Evolutionary conservation across 1,284 basidiomycete genomes (phyloP).

Genomic region (Pulchroboletus neoregius): DNA sequence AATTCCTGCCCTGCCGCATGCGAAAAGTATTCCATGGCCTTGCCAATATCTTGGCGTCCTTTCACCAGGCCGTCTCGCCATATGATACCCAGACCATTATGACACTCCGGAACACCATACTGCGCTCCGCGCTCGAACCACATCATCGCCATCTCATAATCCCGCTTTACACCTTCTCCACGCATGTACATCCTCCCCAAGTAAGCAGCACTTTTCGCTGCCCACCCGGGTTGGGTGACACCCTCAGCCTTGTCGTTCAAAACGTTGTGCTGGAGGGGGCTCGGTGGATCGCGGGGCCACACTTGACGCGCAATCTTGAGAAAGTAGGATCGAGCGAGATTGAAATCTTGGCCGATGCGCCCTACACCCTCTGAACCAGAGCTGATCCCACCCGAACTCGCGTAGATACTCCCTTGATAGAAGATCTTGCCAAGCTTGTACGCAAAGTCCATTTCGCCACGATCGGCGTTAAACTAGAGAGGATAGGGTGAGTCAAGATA

Average conservation of each 20-base stretch:
- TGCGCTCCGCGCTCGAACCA: constrained; percentile 88
- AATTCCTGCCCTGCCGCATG: constrained; percentile 83
- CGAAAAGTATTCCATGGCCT: constrained; percentile 67
- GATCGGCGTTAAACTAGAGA: constrained; percentile 83
- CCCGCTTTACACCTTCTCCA: constrained; percentile 86
- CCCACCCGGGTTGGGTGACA: constrained; percentile 58
- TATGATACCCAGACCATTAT: constrained; percentile 90
- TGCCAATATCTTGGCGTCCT: constrained; percentile 63
- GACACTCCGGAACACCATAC: constrained; percentile 80
- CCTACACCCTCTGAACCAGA: constrained; percentile 88
- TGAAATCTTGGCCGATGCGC: constrained; percentile 71
- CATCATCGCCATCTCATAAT: constrained; percentile 76
- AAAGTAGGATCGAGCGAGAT: constrained; percentile 78
- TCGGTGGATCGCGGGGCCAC: constrained; percentile 75
- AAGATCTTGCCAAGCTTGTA: constrained; percentile 89
- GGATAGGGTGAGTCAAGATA: constrained; percentile 5
- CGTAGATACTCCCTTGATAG: constrained; percentile 88
- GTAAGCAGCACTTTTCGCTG: constrained; percentile 78
- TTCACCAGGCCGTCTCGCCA: constrained; percentile 82
- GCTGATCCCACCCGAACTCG: constrained; percentile 64
- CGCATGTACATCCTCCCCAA: constrained; percentile 92
- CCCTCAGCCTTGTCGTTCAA: constrained; percentile 48
- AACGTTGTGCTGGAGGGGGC: constrained; percentile 44
- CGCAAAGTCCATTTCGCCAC: constrained; percentile 81
- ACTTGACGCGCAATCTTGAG: constrained; percentile 72